Conservation (phyloP, 306 rosid genomes). For the Ormosia semicastrata region DNA sequence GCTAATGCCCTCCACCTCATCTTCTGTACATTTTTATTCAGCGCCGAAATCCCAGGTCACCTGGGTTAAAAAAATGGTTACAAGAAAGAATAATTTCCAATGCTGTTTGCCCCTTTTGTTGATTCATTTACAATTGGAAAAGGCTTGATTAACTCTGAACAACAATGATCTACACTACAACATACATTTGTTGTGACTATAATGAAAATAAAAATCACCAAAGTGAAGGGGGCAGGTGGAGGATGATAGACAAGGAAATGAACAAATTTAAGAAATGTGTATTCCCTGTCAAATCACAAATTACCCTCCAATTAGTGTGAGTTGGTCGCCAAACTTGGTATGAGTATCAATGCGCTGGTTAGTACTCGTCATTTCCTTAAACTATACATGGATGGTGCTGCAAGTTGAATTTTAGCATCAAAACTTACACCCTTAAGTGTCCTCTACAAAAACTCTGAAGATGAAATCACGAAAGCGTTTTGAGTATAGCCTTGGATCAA, state of each 20-base stretch:
- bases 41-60: neutral
- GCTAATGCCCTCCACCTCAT: neutral
- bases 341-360: conserved; percentile 28
- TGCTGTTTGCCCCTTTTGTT: conserved; percentile 15
- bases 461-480: conserved; percentile 93
- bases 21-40: conserved; percentile 4
- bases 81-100: conserved; percentile 20
- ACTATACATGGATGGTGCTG: conserved; percentile 47
- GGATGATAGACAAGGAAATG: conserved; percentile 11
- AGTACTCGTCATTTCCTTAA: conserved; percentile 32
- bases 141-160: conserved; percentile 18
- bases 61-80: neutral
- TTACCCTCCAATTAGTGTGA: conserved; percentile 28
- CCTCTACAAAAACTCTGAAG: conserved; percentile 87
- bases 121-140: conserved; percentile 34
- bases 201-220: conserved; percentile 7
- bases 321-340: conserved; percentile 24
- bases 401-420: conserved; percentile 38
- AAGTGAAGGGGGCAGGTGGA: neutral
- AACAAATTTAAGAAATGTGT: neutral
- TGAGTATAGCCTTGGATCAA: conserved; percentile 94
- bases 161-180: conserved; percentile 37
- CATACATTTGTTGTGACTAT: conserved; percentile 31
- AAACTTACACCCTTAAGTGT: conserved; percentile 49
- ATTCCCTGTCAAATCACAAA: neutral